Evolutionary conservation across 345 rosid genomes (phyloP), one percentile per base, ranked within the genome.

Genomic region (Populus alba): DNA sequence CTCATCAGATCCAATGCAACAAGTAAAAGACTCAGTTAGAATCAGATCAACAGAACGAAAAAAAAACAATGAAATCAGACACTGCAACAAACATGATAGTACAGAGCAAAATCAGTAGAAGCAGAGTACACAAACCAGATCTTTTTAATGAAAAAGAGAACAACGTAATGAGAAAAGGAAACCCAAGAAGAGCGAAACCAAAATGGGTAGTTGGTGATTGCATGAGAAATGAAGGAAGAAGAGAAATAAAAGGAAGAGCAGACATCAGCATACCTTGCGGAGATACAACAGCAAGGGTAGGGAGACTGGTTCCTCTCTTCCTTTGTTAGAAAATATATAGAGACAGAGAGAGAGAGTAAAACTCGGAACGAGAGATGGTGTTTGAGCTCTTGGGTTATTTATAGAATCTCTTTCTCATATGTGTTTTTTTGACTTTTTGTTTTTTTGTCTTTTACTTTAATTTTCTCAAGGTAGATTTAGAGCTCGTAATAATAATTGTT

Each of bases 181-280:
- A 59, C 29, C 12, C 29, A 59, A 59, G 27, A 59, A 10, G 62
- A 8, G 23, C 16, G 16, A 45, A 45, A 45, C 6, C 5, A 12
- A 45, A 45, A 45, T 6, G 18, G 70, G n/a, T 41, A 41, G 2
- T 41, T 41, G 13, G 45, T 41, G 45, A 10, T 10, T 41, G 22
- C 63, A 37, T 66, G 78, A 38, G 35, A 49, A 17, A 23, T 6
- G 15, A 72, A 35, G 18, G 41, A 55, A 15, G 25, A 53, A 7
- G 16, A 69, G 41, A 49, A 63, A 33, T 67, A 65, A 25, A 79
- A 38, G 69, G 61, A 69, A 66, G 7, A 43, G 12, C 35, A 33
- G 35, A 3, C 35, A 33, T 33, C 35, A 33, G 35, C 83, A 8
- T 27, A 41, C 79, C 79, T 80, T 51, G 23, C 76, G 83, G 83